Evolutionary conservation across 331 rosid genomes (phyloP), one percentile per base, ranked within the genome.

Genomic region (Telfairia occidentalis): DNA sequence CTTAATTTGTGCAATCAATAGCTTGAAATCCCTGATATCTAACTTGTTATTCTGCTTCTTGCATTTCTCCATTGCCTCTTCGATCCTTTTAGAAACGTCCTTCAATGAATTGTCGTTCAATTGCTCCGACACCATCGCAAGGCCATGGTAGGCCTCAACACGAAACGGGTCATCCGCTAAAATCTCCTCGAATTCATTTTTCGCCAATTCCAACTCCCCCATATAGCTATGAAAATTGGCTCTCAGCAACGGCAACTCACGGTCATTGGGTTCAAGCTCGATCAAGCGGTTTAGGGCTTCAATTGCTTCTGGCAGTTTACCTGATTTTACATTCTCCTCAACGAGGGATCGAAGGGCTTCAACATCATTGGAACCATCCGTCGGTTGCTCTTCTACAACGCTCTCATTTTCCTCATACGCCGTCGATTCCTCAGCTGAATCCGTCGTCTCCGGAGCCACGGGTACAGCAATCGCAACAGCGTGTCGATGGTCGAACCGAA

Each of bases 11-110:
- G 96, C 98, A 24, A 91, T 67, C 81, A 95, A 79, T 40, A 91
- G 88, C 90, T 92, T 91, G 77, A 95, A 87, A 67, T 94, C 97
- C 88, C 99, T 86, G 35, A 78, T 86, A 7, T 90, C 96, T 5
- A 86, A 80, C 29, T 73, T 81, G 58, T 72, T 82, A 54, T 84
- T 82, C 43, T 63, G 21, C 19, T 82, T 89, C 76, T 85, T 82
- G 75, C 85, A 92, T 28, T 35, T 78, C 83, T 59, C 79, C 80
- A 83, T 60, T 2, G 89, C 90, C 61, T 80, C 87, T 81, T 87
- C 90, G 3, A 90, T 61, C 76, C 92, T 84, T 73, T 74, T 82
- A 75, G 81, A n/a, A 35, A 89, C 79, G 2, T 16, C 79, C 28
- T 75, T 23, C 67, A 83, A 63, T 12, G 87, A 67, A 67, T 80